Conservation (phyloP, 2,329 filamentous ascomycete genomes). For the Diaporthe destruens region DNA sequence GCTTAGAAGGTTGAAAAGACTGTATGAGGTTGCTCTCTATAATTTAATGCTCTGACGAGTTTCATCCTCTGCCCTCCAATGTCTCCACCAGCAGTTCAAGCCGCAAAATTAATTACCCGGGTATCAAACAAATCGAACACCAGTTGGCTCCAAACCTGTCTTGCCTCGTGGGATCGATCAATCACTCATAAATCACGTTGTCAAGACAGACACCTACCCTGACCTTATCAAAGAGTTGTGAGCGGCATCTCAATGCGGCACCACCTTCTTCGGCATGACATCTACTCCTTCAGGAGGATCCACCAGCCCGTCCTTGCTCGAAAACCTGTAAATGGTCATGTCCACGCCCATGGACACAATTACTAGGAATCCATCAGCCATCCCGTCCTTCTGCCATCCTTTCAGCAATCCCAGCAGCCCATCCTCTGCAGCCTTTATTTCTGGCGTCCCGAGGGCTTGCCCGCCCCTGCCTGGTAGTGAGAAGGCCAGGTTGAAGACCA, state of each 20-base stretch:
- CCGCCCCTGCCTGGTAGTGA: background rate
- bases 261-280: constrained; percentile 2
- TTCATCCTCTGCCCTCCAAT: background rate
- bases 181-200: background rate
- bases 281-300: constrained; percentile 4
- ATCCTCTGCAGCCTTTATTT: constrained; percentile 3
- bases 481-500: background rate
- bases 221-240: too few relatives aligned
- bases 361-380: constrained; percentile 3
- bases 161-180: background rate
- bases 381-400: constrained; percentile 2
- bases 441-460: background rate
- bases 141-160: background rate
- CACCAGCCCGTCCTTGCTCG: background rate
- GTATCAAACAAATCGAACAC: background rate
- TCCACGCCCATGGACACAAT: constrained; percentile 14
- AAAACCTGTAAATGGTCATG: background rate
- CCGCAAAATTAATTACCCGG: background rate
- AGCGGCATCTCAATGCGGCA: background rate
- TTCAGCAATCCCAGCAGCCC: background rate
- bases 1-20: background rate
- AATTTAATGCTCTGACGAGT: background rate
- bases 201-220: background rate
- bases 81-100: background rate
- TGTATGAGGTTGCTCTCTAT: background rate